phyloP scores from a whole-genome alignment of 352 stramenopile species.

The Globisporangium cylindrosporum region DNA sequence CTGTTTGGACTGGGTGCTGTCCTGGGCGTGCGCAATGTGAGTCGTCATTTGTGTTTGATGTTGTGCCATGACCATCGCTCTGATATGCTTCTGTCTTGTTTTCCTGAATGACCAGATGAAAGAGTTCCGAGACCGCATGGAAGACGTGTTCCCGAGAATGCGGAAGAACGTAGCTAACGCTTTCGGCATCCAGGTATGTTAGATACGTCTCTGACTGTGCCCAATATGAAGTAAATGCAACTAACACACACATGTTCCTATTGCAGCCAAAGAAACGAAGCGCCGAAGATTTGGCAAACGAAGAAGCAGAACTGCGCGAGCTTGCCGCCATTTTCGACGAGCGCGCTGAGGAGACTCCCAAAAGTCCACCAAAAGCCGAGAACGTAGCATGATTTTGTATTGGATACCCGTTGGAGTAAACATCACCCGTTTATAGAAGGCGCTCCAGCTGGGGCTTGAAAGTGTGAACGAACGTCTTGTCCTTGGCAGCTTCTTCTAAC shows the following conservation, averaged over 20 bases:
- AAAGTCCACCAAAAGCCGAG: too few species aligned
- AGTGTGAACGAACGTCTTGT: too few species aligned
- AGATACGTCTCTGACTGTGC: neutral
- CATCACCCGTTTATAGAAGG: too few species aligned
- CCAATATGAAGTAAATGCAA: too few species aligned
- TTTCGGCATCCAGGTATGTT: slow-evolving; percentile 25
- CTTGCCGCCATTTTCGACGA: slow-evolving; percentile 25
- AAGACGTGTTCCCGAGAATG: slow-evolving; percentile 25
- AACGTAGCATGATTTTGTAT: too few species aligned
- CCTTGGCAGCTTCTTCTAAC: too few species aligned
- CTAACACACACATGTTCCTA: too few species aligned
- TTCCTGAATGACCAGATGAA: slow-evolving; percentile 12
- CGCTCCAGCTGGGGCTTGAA: too few species aligned
- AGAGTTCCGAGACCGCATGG: slow-evolving; percentile 42
- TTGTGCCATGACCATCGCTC: too few species aligned
- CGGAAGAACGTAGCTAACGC: slow-evolving; percentile 15
- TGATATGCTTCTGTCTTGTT: too few species aligned
- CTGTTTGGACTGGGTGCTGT: slow-evolving; percentile 28
- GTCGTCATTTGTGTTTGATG: slow-evolving; percentile 5
- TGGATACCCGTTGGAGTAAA: too few species aligned
- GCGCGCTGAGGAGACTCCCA: neutral
- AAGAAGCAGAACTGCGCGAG: slow-evolving; percentile 26
- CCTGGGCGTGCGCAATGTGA: slow-evolving; percentile 42
- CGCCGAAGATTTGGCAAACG: slow-evolving; percentile 16
- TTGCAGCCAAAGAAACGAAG: neutral